Evolutionary conservation across 2,329 filamentous ascomycete genomes (phyloP).

Genomic region (Colletotrichum viniferum): DNA sequence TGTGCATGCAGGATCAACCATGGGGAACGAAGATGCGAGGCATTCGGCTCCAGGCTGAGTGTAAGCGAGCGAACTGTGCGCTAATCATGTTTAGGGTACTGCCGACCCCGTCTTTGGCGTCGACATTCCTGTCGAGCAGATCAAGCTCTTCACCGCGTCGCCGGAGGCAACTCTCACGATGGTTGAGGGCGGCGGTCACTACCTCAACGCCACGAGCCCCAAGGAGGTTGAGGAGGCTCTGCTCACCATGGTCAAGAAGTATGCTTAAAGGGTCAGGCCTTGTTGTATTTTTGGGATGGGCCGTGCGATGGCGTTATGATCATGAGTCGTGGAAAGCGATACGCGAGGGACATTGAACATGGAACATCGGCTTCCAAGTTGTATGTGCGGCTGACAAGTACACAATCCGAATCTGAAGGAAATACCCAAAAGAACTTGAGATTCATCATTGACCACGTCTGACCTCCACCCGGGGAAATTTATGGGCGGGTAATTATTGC

Average conservation of each 20-base stretch:
- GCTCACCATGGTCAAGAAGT: conserved; percentile 44
- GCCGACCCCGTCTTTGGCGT: conserved; percentile 48
- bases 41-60: not conserved
- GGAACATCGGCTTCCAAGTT: not conserved
- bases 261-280: conserved; percentile 18
- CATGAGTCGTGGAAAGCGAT: not conserved
- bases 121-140: conserved; percentile 48
- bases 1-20: conserved; percentile 18
- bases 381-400: not conserved
- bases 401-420: not conserved
- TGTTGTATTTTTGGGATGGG: not conserved
- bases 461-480: not conserved
- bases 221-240: conserved; percentile 49
- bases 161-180: conserved; percentile 46
- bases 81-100: conserved; percentile 39
- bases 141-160: conserved; percentile 53
- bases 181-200: conserved; percentile 52
- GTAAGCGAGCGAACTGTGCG: not conserved
- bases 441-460: not conserved
- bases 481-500: not conserved
- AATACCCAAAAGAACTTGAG: not conserved
- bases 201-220: conserved; percentile 53
- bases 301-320: not conserved
- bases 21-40: not conserved
- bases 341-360: not conserved